Conservation (phyloP, 257 asterid species). For the Solanum arcanum region DNA sequence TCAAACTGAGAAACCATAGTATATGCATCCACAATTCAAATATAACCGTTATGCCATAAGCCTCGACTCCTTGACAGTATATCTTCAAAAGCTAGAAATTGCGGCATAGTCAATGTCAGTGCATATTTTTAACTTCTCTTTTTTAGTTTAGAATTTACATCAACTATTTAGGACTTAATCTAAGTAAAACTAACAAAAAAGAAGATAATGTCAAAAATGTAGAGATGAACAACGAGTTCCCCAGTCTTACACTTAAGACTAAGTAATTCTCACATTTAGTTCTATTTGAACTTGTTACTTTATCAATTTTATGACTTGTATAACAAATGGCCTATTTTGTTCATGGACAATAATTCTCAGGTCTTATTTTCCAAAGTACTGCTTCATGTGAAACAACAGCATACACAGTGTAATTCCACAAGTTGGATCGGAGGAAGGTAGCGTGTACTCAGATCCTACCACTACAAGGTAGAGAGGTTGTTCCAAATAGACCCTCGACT, state of each 20-base stretch:
- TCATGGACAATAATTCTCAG: background rate
- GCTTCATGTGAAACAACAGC: background rate
- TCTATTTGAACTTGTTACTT: background rate
- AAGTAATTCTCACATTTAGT: background rate
- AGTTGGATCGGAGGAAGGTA: rapidly evolving
- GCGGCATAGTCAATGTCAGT: no score
- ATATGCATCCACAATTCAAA: background rate
- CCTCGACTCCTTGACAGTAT: no score
- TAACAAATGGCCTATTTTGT: background rate
- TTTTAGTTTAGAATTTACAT: no score
- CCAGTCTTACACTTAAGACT: background rate
- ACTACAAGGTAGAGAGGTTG: background rate
- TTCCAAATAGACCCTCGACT: background rate
- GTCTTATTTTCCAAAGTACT: background rate
- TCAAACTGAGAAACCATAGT: background rate
- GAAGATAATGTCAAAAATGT: background rate
- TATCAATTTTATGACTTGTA: background rate
- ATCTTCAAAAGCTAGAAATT: no score
- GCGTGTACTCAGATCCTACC: background rate
- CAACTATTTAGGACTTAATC: no score
- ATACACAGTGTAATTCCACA: no score
- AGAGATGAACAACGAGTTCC: background rate
- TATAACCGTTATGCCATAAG: background rate
- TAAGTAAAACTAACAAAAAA: background rate
- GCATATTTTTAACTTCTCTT: no score